phyloP scores from a whole-genome alignment of 306 rosid genomes.

The Begonia peltatifolia region DNA sequence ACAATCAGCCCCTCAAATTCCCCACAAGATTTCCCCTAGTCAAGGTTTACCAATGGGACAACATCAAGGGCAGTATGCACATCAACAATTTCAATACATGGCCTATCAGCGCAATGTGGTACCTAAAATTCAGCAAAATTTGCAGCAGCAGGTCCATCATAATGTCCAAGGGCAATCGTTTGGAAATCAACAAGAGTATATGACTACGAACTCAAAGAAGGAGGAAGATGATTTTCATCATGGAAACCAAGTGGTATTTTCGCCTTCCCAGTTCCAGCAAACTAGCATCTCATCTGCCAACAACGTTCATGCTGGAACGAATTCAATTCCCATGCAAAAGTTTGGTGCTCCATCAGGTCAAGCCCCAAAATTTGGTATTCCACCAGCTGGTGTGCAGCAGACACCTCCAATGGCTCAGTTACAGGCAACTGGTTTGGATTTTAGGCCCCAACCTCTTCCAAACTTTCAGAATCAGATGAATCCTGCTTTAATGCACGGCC shows the following conservation, averaged over 20 bases:
- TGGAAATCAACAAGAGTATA: conserved; percentile 51
- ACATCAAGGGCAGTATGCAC: conserved; percentile 45
- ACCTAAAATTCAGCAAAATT: conserved; percentile 43
- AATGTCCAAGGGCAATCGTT: conserved; percentile 37
- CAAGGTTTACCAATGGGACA: conserved; percentile 39
- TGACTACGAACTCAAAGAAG: conserved; percentile 20
- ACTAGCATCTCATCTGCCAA: conserved; percentile 37
- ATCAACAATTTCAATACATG: conserved; percentile 54
- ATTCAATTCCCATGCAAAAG: conserved; percentile 41
- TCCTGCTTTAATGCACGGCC: conserved; percentile 44
- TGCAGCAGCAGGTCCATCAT: conserved; percentile 39
- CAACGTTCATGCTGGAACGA: conserved; percentile 36
- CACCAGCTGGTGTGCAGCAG: conserved; percentile 39
- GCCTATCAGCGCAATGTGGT: conserved; percentile 46
- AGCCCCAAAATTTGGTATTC: conserved; percentile 40
- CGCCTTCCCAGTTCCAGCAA: conserved; percentile 67
- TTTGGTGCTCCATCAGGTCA: conserved; percentile 44
- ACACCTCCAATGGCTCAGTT: conserved; percentile 40
- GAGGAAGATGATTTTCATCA: conserved; percentile 60
- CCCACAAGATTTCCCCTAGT: conserved; percentile 47
- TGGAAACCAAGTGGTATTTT: conserved; percentile 55
- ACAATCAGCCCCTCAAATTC: conserved; percentile 23
- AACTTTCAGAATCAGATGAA: conserved; percentile 57
- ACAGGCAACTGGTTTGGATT: conserved; percentile 49
- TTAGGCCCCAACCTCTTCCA: conserved; percentile 45